Conservation (phyloP, 2,329 filamentous ascomycete species). For the Colletotrichum limetticola region DNA sequence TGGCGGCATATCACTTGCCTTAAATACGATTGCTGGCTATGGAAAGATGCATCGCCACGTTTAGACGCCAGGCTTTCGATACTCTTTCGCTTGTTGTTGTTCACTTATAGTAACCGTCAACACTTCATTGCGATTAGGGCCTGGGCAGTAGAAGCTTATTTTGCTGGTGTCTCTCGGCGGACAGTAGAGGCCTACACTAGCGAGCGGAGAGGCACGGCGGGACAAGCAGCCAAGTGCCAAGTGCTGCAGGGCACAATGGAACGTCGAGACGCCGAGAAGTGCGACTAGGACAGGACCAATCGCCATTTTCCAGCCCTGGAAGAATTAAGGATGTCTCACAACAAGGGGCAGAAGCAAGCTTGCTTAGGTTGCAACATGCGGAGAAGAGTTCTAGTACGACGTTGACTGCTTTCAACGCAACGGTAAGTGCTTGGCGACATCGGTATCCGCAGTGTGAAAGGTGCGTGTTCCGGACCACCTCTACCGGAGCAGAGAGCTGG, state of each 20-base stretch:
- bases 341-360: conserved; percentile 12
- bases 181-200: conserved; percentile 4
- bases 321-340: not conserved
- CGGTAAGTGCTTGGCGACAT: not conserved
- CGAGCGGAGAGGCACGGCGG: conserved; percentile 10
- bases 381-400: conserved; percentile 17
- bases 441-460: not conserved
- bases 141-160: conserved; percentile 26
- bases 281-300: not conserved
- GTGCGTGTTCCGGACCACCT: not conserved
- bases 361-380: conserved; percentile 6
- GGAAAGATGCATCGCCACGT: not conserved
- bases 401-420: not conserved
- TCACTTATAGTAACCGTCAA: not conserved
- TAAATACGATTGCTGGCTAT: not conserved
- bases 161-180: conserved; percentile 25
- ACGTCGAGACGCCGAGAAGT: conserved; percentile 6
- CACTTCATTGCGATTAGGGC: not conserved
- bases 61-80: not conserved
- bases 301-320: not conserved
- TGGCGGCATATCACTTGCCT: not conserved
- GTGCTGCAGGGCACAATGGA: conserved; percentile 8
- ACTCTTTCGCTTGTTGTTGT: not conserved
- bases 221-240: conserved; percentile 25
- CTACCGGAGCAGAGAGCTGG: not conserved